Conservation (phyloP, 140 eudicot species). For the Cichorium intybus region DNA sequence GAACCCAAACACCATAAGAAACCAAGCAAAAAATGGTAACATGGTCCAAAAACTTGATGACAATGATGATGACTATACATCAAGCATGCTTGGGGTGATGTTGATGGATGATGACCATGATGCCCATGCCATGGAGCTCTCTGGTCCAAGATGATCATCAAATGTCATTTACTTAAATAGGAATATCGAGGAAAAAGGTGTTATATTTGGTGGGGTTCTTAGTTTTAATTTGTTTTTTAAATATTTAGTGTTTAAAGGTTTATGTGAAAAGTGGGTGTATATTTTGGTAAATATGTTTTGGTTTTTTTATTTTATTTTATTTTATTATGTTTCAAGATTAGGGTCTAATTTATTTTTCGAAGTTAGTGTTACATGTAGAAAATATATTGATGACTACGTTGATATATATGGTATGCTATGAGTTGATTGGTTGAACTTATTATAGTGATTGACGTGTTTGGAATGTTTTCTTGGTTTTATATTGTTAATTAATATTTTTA, state of each 20-base stretch:
- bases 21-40: constrained; percentile 21
- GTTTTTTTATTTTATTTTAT: constrained; percentile 3
- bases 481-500: too few relatives aligned
- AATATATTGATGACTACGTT: constrained; percentile 5
- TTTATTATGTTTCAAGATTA: not conserved
- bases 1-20: constrained; percentile 25
- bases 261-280: constrained; percentile 21
- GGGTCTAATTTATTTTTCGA: constrained; percentile 1
- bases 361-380: constrained; percentile 3
- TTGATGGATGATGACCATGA: constrained; percentile 76
- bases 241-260: constrained; percentile 4
- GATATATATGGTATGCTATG: not conserved
- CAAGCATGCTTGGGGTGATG: constrained; percentile 72
- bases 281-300: constrained; percentile 26
- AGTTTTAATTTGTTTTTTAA: not conserved
- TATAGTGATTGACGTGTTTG: too few relatives aligned
- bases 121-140: constrained; percentile 85
- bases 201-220: constrained; percentile 20
- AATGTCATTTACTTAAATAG: constrained; percentile 28
- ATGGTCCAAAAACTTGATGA: constrained; percentile 34
- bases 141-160: constrained; percentile 82
- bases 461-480: not conserved
- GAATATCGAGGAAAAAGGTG: constrained; percentile 16
- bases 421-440: not conserved
- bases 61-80: constrained; percentile 53